Evolutionary conservation across 208 protist genomes (phyloP).

Genomic region (Acanthamoeba triangularis): DNA sequence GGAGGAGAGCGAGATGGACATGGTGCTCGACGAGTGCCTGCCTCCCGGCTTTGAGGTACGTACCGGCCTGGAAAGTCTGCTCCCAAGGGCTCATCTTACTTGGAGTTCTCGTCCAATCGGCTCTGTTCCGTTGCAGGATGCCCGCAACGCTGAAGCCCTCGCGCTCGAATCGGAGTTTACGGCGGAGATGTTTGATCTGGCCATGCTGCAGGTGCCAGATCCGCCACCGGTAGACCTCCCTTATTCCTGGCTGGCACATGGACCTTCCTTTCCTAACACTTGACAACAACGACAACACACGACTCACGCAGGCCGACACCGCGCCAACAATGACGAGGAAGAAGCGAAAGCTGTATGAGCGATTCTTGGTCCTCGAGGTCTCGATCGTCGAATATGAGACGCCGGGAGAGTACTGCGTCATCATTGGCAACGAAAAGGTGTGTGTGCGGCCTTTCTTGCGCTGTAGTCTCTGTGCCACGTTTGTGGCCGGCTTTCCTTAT

Average conservation of each 20-base stretch:
- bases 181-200: slow-evolving; percentile 60
- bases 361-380: slow-evolving; percentile 61
- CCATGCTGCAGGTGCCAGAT: slow-evolving; percentile 37
- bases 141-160: not conserved
- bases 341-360: slow-evolving; percentile 17
- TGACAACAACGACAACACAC: not conserved
- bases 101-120: not conserved
- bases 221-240: not conserved
- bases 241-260: not conserved
- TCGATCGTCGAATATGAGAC: not conserved
- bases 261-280: not conserved
- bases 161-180: slow-evolving; percentile 40
- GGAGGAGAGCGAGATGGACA: slow-evolving; percentile 3
- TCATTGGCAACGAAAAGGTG: slow-evolving; percentile 44
- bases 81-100: too few relatives aligned
- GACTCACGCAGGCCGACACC: not conserved
- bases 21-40: slow-evolving; percentile 2
- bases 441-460: not conserved
- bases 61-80: too few relatives aligned
- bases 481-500: not conserved
- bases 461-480: not conserved
- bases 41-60: slow-evolving; percentile 14
- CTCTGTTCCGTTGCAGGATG: not conserved
- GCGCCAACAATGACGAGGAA: not conserved
- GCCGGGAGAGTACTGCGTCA: slow-evolving; percentile 2